phyloP scores from a whole-genome alignment of 352 stramenopile genomes.

The Phytophthora idaei region DNA sequence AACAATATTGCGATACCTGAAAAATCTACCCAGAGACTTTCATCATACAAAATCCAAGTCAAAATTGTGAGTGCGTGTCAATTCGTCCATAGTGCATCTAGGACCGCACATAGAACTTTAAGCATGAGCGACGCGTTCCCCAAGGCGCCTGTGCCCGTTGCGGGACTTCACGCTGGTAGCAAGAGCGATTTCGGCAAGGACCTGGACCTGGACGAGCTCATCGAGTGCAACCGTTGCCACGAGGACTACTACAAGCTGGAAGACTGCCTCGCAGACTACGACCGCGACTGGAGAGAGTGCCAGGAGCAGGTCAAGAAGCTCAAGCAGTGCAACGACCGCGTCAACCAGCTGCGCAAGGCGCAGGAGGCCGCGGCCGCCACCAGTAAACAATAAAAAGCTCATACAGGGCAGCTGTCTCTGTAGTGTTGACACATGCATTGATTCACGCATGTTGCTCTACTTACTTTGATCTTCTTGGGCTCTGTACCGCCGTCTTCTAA shows the following conservation, averaged over 20 bases:
- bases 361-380: conserved; percentile 18
- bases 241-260: conserved; percentile 89
- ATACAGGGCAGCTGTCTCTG: neutral
- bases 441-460: conserved; percentile 30
- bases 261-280: conserved; percentile 79
- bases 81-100: no score
- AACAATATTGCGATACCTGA: no score
- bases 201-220: conserved; percentile 85
- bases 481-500: conserved; percentile 29
- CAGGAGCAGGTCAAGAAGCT: conserved; percentile 82
- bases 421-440: conserved; percentile 30
- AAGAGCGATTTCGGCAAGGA: conserved; percentile 83
- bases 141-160: conserved; percentile 43
- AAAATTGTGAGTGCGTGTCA: no score
- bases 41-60: no score
- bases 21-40: no score
- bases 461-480: conserved; percentile 30
- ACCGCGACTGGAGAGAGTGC: conserved; percentile 89
- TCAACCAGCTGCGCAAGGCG: conserved; percentile 58
- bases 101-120: neutral
- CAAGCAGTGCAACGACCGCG: conserved; percentile 75
- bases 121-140: conserved; percentile 27
- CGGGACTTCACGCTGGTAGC: conserved; percentile 76
- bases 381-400: conserved; percentile 9
- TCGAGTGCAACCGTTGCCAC: conserved; percentile 83